phyloP scores from a whole-genome alignment of 2,329 filamentous ascomycete species.

The Penicillium expansum region DNA sequence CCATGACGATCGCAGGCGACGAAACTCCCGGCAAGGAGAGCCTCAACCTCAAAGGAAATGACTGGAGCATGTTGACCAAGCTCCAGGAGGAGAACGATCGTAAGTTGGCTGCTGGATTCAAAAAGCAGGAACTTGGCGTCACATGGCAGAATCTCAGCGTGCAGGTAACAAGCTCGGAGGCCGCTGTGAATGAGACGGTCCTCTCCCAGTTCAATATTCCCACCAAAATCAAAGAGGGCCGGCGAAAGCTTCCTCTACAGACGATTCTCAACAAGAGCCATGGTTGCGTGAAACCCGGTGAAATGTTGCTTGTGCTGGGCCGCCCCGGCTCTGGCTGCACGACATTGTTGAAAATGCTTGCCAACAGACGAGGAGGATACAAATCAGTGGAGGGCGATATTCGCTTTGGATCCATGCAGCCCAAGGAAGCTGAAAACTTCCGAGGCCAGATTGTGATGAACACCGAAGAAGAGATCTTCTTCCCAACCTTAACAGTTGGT shows the following conservation, averaged over 20 bases:
- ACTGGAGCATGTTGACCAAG: constrained; percentile 52
- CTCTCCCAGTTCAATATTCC: constrained; percentile 58
- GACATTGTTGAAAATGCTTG: constrained; percentile 66
- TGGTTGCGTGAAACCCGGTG: constrained; percentile 68
- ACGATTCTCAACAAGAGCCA: constrained; percentile 64
- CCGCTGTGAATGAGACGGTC: constrained; percentile 65
- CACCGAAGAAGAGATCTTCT: constrained; percentile 53
- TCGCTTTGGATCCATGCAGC: constrained; percentile 50
- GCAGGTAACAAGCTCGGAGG: constrained; percentile 59
- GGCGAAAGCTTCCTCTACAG: constrained; percentile 57
- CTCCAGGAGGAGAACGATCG: constrained; percentile 46
- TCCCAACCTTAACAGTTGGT: constrained; percentile 51
- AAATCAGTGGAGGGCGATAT: constrained; percentile 59
- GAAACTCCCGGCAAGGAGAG: constrained; percentile 17
- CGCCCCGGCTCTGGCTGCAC: constrained; percentile 69
- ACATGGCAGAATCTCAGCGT: constrained; percentile 65
- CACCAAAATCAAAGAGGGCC: constrained; percentile 53
- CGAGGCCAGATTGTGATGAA: constrained; percentile 59
- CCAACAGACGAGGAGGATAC: constrained; percentile 62
- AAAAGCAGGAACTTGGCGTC: constrained; percentile 56
- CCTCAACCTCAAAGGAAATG: constrained; percentile 30
- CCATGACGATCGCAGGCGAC: constrained; percentile 27
- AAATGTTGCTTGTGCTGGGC: constrained; percentile 69
- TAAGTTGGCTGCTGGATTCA: constrained; percentile 48
- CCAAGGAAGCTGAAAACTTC: constrained; percentile 47